Percentiles rank a stretch among this genome's conserved stretches.
Evolutionary conservation across 1,284 basidiomycete species (phyloP).

Genomic region (Chalciporus sp.): DNA sequence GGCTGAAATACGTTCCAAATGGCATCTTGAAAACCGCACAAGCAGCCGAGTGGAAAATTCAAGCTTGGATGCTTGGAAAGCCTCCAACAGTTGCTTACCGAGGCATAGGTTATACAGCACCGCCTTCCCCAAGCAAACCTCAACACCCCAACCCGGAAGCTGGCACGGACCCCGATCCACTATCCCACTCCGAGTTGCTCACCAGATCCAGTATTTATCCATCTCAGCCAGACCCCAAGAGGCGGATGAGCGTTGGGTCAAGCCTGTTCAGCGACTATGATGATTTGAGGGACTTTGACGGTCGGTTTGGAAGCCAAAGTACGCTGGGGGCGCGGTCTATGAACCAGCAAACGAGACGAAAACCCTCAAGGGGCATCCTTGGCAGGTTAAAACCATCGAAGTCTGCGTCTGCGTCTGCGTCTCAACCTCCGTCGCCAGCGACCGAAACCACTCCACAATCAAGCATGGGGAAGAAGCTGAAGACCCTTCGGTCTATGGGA

Average conservation of each 20-base stretch:
- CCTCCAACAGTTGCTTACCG: slow-evolving; percentile 81
- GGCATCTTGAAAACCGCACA: slow-evolving; percentile 93
- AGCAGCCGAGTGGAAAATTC: slow-evolving; percentile 95
- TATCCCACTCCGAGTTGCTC: slow-evolving; percentile 29
- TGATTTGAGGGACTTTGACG: slow-evolving; percentile 80
- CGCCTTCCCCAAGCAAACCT: slow-evolving; percentile 36
- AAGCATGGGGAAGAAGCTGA: slow-evolving; percentile 55
- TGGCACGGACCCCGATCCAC: slow-evolving; percentile 26
- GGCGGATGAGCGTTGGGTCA: slow-evolving; percentile 62
- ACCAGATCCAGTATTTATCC: slow-evolving; percentile 39
- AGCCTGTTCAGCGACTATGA: slow-evolving; percentile 81
- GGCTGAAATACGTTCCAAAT: slow-evolving; percentile 96
- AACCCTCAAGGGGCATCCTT: slow-evolving; percentile 67
- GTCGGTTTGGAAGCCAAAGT: slow-evolving; percentile 77
- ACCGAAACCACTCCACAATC: slow-evolving; percentile 39
- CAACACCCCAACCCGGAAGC: slow-evolving; percentile 24
- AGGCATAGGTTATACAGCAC: slow-evolving; percentile 75
- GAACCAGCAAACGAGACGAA: slow-evolving; percentile 45
- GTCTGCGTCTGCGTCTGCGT: slow-evolving; percentile 38
- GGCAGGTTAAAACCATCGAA: slow-evolving; percentile 55
- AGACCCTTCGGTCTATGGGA: slow-evolving; percentile 76
- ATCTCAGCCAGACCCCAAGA: slow-evolving; percentile 41
- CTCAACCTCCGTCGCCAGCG: slow-evolving; percentile 44
- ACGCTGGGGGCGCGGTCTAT: slow-evolving; percentile 55
- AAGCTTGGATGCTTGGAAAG: slow-evolving; percentile 95